Evolutionary conservation across 805 yeast genomes (phyloP), one percentile per base, ranked within the genome.

Genomic region (Teunomyces aglyptinius): DNA sequence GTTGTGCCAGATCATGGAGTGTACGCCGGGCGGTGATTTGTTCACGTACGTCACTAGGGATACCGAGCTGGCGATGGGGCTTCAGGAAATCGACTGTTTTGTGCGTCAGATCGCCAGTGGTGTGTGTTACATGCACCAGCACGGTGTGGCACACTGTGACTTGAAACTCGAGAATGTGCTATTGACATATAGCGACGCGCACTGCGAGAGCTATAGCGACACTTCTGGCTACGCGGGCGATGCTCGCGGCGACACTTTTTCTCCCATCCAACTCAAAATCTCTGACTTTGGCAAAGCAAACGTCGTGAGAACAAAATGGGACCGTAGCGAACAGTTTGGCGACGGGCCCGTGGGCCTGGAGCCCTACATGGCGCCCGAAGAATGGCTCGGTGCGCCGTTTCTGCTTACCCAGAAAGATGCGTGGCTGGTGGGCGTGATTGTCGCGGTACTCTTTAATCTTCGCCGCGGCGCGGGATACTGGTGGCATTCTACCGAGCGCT

Each of bases 91-190:
- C 28, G 97, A 91, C 65, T 91, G 97, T 65, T 87, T 86, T 59
- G 80, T 89, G 71, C 90, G 90, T 60, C 97, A 91, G 63, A 77
- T 89, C 29, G 70, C 91, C 52, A 81, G 83, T 53, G 97, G 96
- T 1, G 77, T 91, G 26, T 77, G 82, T 24, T 89, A 86, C 64
- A 83, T 92, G 83, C 97, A 91, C 65, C 78, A 82, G 7, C 90
- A 85, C 65, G 97, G 97, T 28, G 92, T 91, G 26, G 92, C 97
- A 0, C 97, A 91, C 64, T 86, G 96, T 59, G 97, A 91, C 60
- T 71, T 91, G 50, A 91, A 91, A 65, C 90, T 96, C 10, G 97
- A 91, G 59, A 91, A 91, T 63, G 71, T 91, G 22, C 63, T 91
- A 32, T 69, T 91, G 39, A 50, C 47, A 20, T 55, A 49, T n/a